These are phyloP conservation scores for Tuber brumale DNA, from an alignment of 495 filamentous ascomycete genomes.

Conservation along the genomic window DNA sequence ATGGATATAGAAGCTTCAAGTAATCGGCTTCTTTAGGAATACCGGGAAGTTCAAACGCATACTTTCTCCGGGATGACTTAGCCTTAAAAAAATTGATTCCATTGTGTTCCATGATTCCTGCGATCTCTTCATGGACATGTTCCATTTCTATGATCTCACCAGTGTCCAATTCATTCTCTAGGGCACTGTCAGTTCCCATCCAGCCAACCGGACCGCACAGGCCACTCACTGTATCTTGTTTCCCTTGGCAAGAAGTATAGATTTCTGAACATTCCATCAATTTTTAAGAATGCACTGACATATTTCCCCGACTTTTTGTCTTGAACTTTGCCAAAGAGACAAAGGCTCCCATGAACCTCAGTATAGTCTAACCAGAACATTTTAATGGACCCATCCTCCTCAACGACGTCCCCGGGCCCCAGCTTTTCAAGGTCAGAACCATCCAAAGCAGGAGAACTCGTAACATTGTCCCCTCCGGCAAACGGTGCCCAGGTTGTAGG, in stretches of 20 bases:
- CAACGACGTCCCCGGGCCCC: slow-evolving; percentile 68
- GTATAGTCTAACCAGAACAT: slow-evolving; percentile 98
- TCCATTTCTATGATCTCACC: slow-evolving; percentile 78
- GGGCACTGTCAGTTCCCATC: slow-evolving; percentile 24
- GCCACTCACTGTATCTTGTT: slow-evolving; percentile 48
- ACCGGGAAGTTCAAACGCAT: slow-evolving; percentile 85
- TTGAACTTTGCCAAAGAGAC: slow-evolving; percentile 91
- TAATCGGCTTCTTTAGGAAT: slow-evolving; percentile 87
- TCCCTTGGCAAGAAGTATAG: slow-evolving; percentile 87
- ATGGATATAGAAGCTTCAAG: slow-evolving; percentile 88
- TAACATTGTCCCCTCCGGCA: slow-evolving; percentile 75
- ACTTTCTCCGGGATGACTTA: slow-evolving; percentile 81
- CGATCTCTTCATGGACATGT: slow-evolving; percentile 84
- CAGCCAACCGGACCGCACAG: background rate
- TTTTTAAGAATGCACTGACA: slow-evolving; percentile 89
- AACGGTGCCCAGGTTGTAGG: slow-evolving; percentile 86
- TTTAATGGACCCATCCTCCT: slow-evolving; percentile 81
- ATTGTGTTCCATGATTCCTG: slow-evolving; percentile 72
- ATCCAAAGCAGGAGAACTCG: slow-evolving; percentile 61
- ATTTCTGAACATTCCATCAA: slow-evolving; percentile 90
- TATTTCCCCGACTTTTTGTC: slow-evolving; percentile 73
- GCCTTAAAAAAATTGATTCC: slow-evolving; percentile 85
- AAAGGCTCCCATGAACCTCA: slow-evolving; percentile 84
- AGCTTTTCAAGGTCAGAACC: slow-evolving; percentile 66
- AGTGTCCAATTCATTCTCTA: slow-evolving; percentile 58